These are phyloP conservation scores for Beauveria sp. DNA, from an alignment of 2,329 filamentous ascomycete species.

Conservation along the genomic window DNA sequence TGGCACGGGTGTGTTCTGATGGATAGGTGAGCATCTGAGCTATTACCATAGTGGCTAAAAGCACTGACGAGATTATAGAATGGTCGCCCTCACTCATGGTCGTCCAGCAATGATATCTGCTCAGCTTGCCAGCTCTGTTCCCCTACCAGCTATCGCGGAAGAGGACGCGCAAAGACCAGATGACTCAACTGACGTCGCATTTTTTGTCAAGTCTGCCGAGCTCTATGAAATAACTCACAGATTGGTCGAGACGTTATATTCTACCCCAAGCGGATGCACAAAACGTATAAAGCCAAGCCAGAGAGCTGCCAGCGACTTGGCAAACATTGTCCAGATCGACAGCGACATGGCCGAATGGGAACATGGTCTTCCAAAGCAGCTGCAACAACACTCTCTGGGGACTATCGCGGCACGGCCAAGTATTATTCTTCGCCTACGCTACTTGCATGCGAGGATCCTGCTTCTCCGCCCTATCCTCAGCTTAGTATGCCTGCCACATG, in stretches of 20 bases:
- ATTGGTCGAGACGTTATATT: slow-evolving; percentile 23
- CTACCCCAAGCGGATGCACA: slow-evolving; percentile 11
- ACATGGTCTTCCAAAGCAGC: slow-evolving; percentile 17
- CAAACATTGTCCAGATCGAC: slow-evolving; percentile 25
- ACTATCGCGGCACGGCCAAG: slow-evolving; percentile 1
- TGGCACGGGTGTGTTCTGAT: slow-evolving; percentile 32
- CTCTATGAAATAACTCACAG: slow-evolving; percentile 31
- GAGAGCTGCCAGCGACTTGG: slow-evolving; percentile 19
- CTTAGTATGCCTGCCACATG: slow-evolving; percentile 23
- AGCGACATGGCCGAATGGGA: slow-evolving; percentile 26
- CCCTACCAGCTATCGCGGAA: slow-evolving; percentile 17
- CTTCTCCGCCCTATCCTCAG: slow-evolving; percentile 26
- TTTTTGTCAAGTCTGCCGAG: slow-evolving; percentile 28
- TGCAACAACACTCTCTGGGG: not conserved
- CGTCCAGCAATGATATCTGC: slow-evolving; percentile 28
- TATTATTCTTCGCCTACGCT: slow-evolving; percentile 26
- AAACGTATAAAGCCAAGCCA: slow-evolving; percentile 4
- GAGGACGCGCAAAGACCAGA: not conserved
- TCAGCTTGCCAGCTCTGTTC: slow-evolving; percentile 20
- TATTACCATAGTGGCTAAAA: fast-evolving
- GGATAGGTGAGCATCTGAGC: slow-evolving; percentile 25
- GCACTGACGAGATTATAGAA: slow-evolving; percentile 17
- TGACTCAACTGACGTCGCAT: slow-evolving; percentile 17
- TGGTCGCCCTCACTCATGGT: slow-evolving; percentile 29
- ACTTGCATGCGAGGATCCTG: slow-evolving; percentile 28